Percentiles rank a stretch among this genome's conserved stretches.
phyloP scores from a whole-genome alignment of 371 early-diverging fungal species.

The Dinochytrium kinnereticum region DNA sequence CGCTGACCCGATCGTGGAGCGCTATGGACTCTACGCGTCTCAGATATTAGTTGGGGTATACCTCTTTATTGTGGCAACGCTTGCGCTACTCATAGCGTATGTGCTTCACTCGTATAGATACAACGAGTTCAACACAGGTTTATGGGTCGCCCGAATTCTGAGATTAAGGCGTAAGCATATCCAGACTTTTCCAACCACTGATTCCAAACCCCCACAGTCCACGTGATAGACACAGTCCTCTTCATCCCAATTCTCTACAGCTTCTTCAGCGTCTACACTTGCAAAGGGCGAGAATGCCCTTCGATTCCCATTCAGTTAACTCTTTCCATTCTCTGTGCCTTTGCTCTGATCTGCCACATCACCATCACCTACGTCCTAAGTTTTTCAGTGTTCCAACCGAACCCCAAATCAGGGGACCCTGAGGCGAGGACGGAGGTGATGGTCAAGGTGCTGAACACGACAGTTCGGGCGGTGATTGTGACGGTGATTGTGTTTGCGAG shows the following conservation, averaged over 20 bases:
- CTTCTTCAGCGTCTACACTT: slow-evolving; percentile 20
- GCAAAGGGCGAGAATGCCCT: slow-evolving; percentile 8
- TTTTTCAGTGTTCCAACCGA: slow-evolving; percentile 29
- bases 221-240: slow-evolving; percentile 27
- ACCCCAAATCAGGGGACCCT: slow-evolving; percentile 19
- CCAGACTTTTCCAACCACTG: background rate
- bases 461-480: slow-evolving; percentile 7
- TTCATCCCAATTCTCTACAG: slow-evolving; percentile 30
- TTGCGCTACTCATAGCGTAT: slow-evolving; percentile 7
- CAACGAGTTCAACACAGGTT: slow-evolving; percentile 33
- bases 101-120: slow-evolving; percentile 25
- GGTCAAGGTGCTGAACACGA: slow-evolving; percentile 16
- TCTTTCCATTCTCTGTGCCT: slow-evolving; percentile 7
- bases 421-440: slow-evolving; percentile 16
- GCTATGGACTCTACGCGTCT: slow-evolving; percentile 1
- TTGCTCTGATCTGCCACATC: slow-evolving; percentile 14
- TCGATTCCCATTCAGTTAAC: slow-evolving; percentile 2
- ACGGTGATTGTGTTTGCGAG: slow-evolving; percentile 21
- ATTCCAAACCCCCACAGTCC: slow-evolving; percentile 5
- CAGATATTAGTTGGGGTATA: background rate
- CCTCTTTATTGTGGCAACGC: background rate
- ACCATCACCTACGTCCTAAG: slow-evolving; percentile 26
- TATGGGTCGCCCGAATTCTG: slow-evolving; percentile 33
- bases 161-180: slow-evolving; percentile 20
- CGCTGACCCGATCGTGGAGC: slow-evolving; percentile 27